Evolutionary conservation across 805 yeast genomes (phyloP), one percentile per base, ranked within the genome.

Genomic region (Candida maesae): DNA sequence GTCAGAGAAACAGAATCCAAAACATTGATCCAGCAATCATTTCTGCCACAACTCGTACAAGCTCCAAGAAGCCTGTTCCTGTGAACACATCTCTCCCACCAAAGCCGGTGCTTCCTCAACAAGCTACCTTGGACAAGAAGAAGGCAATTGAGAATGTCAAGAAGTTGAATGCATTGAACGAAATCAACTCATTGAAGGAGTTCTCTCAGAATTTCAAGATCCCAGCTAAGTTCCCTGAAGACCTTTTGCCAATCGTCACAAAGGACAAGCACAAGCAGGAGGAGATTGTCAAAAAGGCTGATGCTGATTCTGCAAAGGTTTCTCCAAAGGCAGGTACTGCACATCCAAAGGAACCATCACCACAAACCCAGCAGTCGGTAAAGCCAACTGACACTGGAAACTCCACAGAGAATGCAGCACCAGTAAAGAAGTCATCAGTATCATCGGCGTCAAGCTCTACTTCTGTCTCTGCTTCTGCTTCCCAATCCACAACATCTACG

Each of bases 171-270:
- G 73, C 77, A 2, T 78, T 78, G 57, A 75, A 77, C 47, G 88
- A 82, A 58, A 73, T 84, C 47, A 80, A 80, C 47, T 76, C 85
- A 10, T 68, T 87, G 41, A 79, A 77, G 47, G 86, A 84, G 55
- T 89, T 90, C 58, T 78, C 95, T 29, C 87, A 85, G 36, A 84
- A 77, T 51, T 85, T 87, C 63, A 86, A 86, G 61, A 76, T 89
- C 23, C 84, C 83, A 3, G 76, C 76, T 26, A 66, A 66, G 36
- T 63, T 68, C 47, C 59, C 59, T 10, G 40, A 46, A 18, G 89
- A 83, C 52, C 66, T 81, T 45, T 64, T 82, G 46, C 89, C 93
- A 7, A 81, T 84, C 15, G 64, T 83, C 24, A 66, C 90, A 9
- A 81, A 84, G 60, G 84, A 80, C 50, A 78, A 76, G 54, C 56